Evolutionary conservation across 106 monocot genomes (phyloP).

Genomic region (Ottelia alismoides): DNA sequence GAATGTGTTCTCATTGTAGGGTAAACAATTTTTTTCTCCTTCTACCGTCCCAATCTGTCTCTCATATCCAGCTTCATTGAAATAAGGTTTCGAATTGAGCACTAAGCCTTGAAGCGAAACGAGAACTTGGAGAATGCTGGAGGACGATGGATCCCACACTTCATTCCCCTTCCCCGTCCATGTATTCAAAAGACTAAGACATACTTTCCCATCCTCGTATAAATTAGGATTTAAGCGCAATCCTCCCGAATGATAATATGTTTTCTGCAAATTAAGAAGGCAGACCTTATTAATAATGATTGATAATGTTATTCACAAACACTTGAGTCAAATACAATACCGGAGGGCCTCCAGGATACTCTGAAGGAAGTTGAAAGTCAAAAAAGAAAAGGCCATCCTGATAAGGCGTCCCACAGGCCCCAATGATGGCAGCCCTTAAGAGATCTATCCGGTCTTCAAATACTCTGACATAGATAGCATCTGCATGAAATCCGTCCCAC

Average conservation of each 20-base stretch:
- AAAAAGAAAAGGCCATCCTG: conserved; percentile 99
- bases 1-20: conserved; percentile 95
- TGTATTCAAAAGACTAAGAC: conserved; percentile 90
- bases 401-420: conserved; percentile 92
- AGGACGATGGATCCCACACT: conserved; percentile 90
- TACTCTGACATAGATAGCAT: conserved; percentile 83
- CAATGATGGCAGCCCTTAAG: conserved; percentile 84
- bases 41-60: conserved; percentile 89
- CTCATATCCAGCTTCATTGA: conserved; percentile 98
- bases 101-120: conserved; percentile 98
- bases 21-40: conserved; percentile 90
- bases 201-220: conserved; percentile 92
- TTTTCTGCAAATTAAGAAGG: conserved; percentile 26
- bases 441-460: conserved; percentile 97
- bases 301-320: no score
- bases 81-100: conserved; percentile 88
- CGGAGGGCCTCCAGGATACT: conserved; percentile 92
- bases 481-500: conserved; percentile 18
- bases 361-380: conserved; percentile 74
- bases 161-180: conserved; percentile 96
- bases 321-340: conserved; percentile 21
- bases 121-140: conserved; percentile 90
- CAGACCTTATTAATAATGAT: not conserved
- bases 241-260: conserved; percentile 93
- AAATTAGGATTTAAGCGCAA: conserved; percentile 90